These are phyloP conservation scores for Penicillium cosmopolitanum DNA, from an alignment of 495 filamentous ascomycete genomes.

Conservation along the genomic window DNA sequence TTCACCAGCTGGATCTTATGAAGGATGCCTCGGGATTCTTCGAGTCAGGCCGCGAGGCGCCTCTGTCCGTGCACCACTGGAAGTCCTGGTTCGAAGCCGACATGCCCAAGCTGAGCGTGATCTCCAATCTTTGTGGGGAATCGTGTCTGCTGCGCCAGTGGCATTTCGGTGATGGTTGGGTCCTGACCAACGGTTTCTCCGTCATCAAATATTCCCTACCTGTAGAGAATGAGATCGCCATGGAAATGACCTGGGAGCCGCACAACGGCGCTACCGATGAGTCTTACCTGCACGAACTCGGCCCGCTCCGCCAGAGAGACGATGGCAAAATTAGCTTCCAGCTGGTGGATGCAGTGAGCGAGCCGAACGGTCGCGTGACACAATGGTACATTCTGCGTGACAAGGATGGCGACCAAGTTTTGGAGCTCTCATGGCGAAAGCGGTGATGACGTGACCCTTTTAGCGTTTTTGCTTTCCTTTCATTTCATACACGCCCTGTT, in stretches of 20 bases:
- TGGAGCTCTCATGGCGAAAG: constrained; percentile 49
- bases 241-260: constrained; percentile 53
- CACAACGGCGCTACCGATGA: constrained; percentile 44
- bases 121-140: constrained; percentile 59
- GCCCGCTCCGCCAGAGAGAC: constrained; percentile 46
- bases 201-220: constrained; percentile 54
- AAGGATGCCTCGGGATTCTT: constrained; percentile 59
- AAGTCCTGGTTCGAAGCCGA: constrained; percentile 58
- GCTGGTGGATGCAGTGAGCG: constrained; percentile 36
- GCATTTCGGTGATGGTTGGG: constrained; percentile 56
- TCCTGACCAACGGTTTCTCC: constrained; percentile 62
- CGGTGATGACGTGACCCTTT: constrained; percentile 17
- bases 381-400: constrained; percentile 49
- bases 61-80: constrained; percentile 64
- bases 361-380: constrained; percentile 34
- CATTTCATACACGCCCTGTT: constrained; percentile 7
- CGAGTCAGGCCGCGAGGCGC: constrained; percentile 50
- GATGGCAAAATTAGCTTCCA: constrained; percentile 40
- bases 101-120: constrained; percentile 51
- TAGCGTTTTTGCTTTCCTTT: background rate
- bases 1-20: constrained; percentile 58
- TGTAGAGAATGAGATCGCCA: constrained; percentile 34
- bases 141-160: constrained; percentile 60
- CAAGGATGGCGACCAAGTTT: constrained; percentile 38
- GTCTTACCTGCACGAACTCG: constrained; percentile 47